A percentile compares a stretch with the other conserved stretches of the same genome.
These are phyloP conservation scores for Pichia sp. DNA, from an alignment of 1,139 yeast species.

Conservation along the genomic window DNA sequence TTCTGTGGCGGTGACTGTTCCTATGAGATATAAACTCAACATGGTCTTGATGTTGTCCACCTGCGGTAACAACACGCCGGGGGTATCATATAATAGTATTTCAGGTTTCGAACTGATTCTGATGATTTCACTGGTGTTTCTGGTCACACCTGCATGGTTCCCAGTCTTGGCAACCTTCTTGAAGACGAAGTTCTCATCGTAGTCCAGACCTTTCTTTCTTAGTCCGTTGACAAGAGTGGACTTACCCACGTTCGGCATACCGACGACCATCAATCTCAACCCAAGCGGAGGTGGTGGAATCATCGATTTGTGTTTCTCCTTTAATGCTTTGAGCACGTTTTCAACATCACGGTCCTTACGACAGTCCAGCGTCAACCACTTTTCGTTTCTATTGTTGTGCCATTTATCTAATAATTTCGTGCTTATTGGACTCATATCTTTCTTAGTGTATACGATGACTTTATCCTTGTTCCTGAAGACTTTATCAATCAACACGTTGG, in stretches of 20 bases:
- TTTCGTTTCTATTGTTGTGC: slow-evolving; percentile 45
- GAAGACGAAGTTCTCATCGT: neutral
- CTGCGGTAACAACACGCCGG: slow-evolving; percentile 86
- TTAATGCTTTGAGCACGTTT: slow-evolving; percentile 48
- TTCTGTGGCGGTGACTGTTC: slow-evolving; percentile 64
- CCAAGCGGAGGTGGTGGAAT: slow-evolving; percentile 83
- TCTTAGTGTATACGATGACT: slow-evolving; percentile 66
- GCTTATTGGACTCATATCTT: slow-evolving; percentile 41
- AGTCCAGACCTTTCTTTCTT: slow-evolving; percentile 50
- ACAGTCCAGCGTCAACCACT: slow-evolving; percentile 61
- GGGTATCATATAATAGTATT: slow-evolving; percentile 81
- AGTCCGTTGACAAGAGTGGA: slow-evolving; percentile 78
- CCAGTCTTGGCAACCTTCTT: slow-evolving; percentile 81
- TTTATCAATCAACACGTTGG: slow-evolving; percentile 77
- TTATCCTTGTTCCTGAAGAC: slow-evolving; percentile 59
- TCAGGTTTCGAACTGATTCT: slow-evolving; percentile 62
- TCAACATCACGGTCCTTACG: slow-evolving; percentile 52
- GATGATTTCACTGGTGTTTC: slow-evolving; percentile 75
- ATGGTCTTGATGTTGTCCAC: slow-evolving; percentile 66
- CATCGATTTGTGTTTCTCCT: slow-evolving; percentile 43
- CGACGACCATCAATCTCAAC: slow-evolving; percentile 70
- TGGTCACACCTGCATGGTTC: slow-evolving; percentile 88
- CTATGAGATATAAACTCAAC: slow-evolving; percentile 72
- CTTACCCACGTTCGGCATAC: slow-evolving; percentile 99
- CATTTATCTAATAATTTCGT: slow-evolving; percentile 43